Conservation (phyloP, 1,284 basidiomycete species). For the Naganishia cerealis region DNA sequence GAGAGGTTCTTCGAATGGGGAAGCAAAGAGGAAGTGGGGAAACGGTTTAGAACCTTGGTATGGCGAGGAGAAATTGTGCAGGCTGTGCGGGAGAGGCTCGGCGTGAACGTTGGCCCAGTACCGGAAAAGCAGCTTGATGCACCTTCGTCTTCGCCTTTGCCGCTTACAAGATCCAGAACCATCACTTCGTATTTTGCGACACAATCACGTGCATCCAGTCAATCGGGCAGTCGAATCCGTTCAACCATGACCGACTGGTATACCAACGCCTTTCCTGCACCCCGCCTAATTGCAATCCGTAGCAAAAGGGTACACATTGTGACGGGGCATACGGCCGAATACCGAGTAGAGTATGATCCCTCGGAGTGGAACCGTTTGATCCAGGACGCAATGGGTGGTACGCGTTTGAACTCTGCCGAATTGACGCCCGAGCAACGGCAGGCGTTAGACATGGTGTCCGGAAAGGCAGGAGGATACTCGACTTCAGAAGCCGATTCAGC, state of each 20-base stretch:
- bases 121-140: slow-evolving; percentile 13
- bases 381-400: slow-evolving; percentile 47
- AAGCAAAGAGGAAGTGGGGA: slow-evolving; percentile 60
- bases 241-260: slow-evolving; percentile 14
- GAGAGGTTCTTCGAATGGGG: slow-evolving; percentile 90
- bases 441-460: slow-evolving; percentile 22
- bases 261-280: slow-evolving; percentile 30
- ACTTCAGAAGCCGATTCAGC: slow-evolving; percentile 28
- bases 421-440: slow-evolving; percentile 20
- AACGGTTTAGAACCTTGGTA: slow-evolving; percentile 46
- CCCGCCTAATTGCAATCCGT: slow-evolving; percentile 44
- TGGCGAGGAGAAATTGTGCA: slow-evolving; percentile 43
- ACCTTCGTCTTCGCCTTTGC: not conserved
- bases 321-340: slow-evolving; percentile 42
- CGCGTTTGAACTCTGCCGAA: slow-evolving; percentile 21
- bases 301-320: slow-evolving; percentile 42
- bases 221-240: slow-evolving; percentile 1
- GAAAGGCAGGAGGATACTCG: not conserved
- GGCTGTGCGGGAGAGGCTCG: slow-evolving; percentile 32
- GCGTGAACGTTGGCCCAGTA: not conserved
- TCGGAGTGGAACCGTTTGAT: slow-evolving; percentile 38
- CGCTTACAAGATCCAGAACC: not conserved
- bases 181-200: slow-evolving; percentile 10
- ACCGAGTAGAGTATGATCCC: slow-evolving; percentile 44
- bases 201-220: slow-evolving; percentile 23